Evolutionary conservation across 768 basidiomycete species (phyloP), one percentile per base, ranked within the genome.

Genomic region (Rhizopogon roseolus): DNA sequence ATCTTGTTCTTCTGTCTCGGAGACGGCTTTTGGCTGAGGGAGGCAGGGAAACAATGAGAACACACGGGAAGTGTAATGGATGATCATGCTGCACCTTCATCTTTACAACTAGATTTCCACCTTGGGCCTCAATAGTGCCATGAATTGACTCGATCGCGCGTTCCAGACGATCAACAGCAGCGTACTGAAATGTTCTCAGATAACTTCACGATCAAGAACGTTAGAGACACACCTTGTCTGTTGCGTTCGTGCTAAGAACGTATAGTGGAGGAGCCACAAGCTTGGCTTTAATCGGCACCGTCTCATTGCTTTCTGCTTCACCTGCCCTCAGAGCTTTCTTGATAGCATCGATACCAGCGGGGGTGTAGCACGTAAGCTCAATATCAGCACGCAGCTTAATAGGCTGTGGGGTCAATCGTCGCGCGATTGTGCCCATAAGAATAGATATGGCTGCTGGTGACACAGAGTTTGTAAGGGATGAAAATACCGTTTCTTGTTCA

Each of bases 351-450:
- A 99, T 98, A 8, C 97, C 96, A 6, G 90, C 84, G 34, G 93
- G 94, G 1, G 88, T 88, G 69, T 97, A 99, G 71, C 96, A 98
- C 39, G 94, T 97, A 42, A 99, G 74, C 72, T 98, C 94, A 63
- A 99, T 90, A 71, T 99, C 97, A 4, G 97, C 94, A 61, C 97
- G 92, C 39, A 99, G 82, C 74, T 98, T 99, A 78, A 99, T 95
- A 5, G 97, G 94, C 69, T 99, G 97, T 1, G 97, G 97, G 0
- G 97, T 99, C 38, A 98, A 78, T 11, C 97, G 87, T 41, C 94
- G 87, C 6, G 95, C 94, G 65, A 99, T 97, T 19, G 93, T 96
- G 52, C 80, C 71, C 57, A 81, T 81, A 17, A 98, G 81, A 41
- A 89, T 76, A 4, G 77, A 70, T 29, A 84, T 73, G 1, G 86